A percentile compares a stretch with the other conserved stretches of the same genome.
phyloP scores from a whole-genome alignment of 371 early-diverging fungal species.

The Fennellomyces sp. region DNA sequence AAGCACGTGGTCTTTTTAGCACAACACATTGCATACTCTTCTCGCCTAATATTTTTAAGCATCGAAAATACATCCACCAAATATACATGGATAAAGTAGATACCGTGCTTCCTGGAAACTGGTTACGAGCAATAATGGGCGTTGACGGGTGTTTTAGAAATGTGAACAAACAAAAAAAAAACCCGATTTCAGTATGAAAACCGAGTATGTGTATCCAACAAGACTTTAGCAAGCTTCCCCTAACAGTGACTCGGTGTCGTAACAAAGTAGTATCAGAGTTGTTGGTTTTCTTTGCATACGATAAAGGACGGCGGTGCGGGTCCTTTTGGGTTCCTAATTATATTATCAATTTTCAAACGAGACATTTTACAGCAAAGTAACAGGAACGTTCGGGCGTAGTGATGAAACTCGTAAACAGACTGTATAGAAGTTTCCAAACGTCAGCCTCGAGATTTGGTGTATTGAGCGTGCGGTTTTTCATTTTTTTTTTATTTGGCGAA shows the following conservation, averaged over 20 bases:
- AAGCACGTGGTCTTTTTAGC: too few species aligned
- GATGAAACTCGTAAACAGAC: slow-evolving; percentile 8
- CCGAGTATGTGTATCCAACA: background rate
- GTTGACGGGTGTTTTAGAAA: too few species aligned
- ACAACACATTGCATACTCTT: too few species aligned
- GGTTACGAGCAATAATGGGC: too few species aligned
- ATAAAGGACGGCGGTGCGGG: background rate
- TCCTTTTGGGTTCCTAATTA: too few species aligned
- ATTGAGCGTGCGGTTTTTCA: background rate
- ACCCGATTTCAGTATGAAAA: background rate
- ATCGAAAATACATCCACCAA: too few species aligned
- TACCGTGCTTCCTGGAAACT: too few species aligned
- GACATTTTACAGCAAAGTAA: too few species aligned
- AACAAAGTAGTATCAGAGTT: background rate
- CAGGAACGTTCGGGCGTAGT: background rate
- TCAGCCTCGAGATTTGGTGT: background rate
- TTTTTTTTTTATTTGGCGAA: background rate
- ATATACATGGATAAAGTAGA: too few species aligned
- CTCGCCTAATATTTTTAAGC: too few species aligned
- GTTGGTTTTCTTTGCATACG: background rate
- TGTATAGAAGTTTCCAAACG: slow-evolving; percentile 2
- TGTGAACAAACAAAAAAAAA: background rate
- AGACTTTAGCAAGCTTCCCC: background rate
- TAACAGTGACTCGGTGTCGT: background rate
- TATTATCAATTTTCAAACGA: background rate